Conservation (phyloP, 2,329 filamentous ascomycete species). For the Neocatenulostroma microsporum region DNA sequence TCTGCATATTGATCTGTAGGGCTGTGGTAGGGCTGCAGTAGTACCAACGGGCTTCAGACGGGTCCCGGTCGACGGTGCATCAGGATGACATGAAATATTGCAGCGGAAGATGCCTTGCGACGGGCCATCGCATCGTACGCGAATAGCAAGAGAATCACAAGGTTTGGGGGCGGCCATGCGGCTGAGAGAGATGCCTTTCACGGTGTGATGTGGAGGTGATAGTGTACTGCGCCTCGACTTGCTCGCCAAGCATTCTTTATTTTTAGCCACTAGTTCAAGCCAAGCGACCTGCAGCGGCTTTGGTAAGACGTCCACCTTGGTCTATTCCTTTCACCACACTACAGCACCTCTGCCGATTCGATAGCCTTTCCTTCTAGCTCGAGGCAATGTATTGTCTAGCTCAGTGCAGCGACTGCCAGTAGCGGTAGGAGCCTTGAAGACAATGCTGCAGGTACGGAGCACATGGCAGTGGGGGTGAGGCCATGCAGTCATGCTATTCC, state of each 20-base stretch:
- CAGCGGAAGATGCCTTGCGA: background rate
- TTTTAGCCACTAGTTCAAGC: background rate
- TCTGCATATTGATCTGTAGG: no score
- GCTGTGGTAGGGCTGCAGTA: slow-evolving; percentile 7
- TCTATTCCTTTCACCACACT: background rate
- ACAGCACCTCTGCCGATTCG: slow-evolving; percentile 3
- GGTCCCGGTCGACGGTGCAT: no score
- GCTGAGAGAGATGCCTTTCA: no score
- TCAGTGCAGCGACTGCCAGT: background rate
- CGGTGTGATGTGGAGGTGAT: background rate
- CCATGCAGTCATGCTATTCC: no score
- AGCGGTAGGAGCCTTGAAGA: background rate
- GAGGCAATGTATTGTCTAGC: slow-evolving; percentile 3
- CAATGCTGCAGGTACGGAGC: slow-evolving; percentile 6
- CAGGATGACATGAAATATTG: no score
- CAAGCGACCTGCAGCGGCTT: background rate
- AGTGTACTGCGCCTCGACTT: background rate
- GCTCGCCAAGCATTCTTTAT: background rate
- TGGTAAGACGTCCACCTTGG: slow-evolving; percentile 5
- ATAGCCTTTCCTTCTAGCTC: slow-evolving; percentile 1
- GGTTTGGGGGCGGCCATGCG: no score
- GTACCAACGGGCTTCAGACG: background rate
- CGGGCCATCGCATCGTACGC: background rate
- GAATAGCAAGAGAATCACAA: background rate
- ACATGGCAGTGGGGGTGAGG: no score